Conservation (phyloP, 208 protist genomes). For the Trypanosoma vivax region DNA sequence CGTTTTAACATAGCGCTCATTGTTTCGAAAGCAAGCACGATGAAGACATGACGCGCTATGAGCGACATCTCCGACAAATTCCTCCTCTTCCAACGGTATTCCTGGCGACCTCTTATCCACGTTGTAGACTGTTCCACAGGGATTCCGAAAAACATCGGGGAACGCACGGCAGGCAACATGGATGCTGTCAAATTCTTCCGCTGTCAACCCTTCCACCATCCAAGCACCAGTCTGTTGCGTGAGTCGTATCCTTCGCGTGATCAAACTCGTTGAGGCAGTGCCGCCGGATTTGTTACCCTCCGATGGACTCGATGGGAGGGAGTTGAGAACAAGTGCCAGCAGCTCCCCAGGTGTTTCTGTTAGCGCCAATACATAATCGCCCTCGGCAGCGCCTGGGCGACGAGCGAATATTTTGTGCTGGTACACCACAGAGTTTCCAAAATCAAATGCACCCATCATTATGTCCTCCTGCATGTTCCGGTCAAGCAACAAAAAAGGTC, state of each 20-base stretch:
- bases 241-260: conserved; percentile 46
- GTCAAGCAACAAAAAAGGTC: conserved; percentile 71
- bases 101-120: not conserved
- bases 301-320: too few species aligned
- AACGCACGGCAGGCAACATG: conserved; percentile 63
- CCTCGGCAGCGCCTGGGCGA: conserved; percentile 41
- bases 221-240: conserved; percentile 69
- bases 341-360: conserved; percentile 54
- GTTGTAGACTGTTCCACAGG: conserved; percentile 26
- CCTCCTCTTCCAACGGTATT: not conserved
- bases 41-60: conserved; percentile 45
- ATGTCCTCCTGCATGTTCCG: conserved; percentile 63
- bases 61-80: not conserved
- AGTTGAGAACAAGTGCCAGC: conserved; percentile 38
- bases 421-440: conserved; percentile 49
- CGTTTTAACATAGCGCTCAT: conserved; percentile 72
- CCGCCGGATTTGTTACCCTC: too few species aligned
- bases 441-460: conserved; percentile 37
- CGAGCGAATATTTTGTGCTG: conserved; percentile 35
- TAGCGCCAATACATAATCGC: conserved; percentile 68
- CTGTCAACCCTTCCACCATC: conserved; percentile 56
- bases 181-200: conserved; percentile 62
- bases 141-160: conserved; percentile 51
- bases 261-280: too few species aligned
- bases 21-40: conserved; percentile 85